Conservation (phyloP, 495 filamentous ascomycete genomes). For the Halenospora varia region DNA sequence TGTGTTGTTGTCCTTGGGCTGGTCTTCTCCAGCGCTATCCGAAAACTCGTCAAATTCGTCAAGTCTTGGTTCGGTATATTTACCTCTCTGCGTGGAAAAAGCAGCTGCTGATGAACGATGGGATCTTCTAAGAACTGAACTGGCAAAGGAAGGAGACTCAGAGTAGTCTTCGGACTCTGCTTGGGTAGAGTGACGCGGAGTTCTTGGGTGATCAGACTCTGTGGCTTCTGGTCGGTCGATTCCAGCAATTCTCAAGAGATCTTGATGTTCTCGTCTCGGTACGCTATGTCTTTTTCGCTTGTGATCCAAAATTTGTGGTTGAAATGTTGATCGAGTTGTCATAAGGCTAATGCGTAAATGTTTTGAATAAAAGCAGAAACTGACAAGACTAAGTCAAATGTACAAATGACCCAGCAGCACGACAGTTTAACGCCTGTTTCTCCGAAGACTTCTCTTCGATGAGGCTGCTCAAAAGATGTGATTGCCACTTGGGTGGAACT, state of each 20-base stretch:
- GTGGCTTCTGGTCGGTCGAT: not conserved
- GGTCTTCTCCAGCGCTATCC: too few relatives aligned
- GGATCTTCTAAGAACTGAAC: not conserved
- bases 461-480: too few relatives aligned
- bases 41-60: not conserved
- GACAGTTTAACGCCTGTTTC: too few relatives aligned
- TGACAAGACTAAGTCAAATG: too few relatives aligned
- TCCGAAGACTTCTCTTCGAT: too few relatives aligned
- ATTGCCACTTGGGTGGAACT: too few relatives aligned
- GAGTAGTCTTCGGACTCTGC: too few relatives aligned
- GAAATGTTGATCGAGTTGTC: not conserved
- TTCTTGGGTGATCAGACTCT: too few relatives aligned
- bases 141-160: too few relatives aligned
- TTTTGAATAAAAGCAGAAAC: not conserved
- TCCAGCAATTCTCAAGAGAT: slow-evolving; percentile 1
- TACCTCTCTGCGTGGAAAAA: not conserved
- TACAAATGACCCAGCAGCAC: too few relatives aligned
- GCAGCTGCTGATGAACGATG: not conserved
- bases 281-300: not conserved
- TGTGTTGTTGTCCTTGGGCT: too few relatives aligned
- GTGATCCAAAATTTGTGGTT: not conserved
- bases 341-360: not conserved
- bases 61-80: not conserved
- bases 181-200: too few relatives aligned
- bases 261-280: not conserved